A percentile compares a stretch with the other conserved stretches of the same genome.
These are phyloP conservation scores for Panus rudis DNA, from an alignment of 768 basidiomycete species.

Conservation along the genomic window DNA sequence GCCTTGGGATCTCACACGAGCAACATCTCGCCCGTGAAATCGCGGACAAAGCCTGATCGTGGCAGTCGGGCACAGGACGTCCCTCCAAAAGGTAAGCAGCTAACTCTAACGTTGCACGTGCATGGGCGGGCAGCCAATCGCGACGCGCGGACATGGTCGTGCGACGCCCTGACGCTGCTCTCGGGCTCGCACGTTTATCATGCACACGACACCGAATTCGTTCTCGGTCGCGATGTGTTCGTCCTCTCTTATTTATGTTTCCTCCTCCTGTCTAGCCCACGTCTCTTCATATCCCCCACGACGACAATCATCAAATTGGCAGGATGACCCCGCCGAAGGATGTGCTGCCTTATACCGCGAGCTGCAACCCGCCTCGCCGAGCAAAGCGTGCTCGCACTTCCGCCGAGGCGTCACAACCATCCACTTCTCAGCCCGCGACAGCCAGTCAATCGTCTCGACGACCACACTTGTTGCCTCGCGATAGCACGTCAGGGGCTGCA, in stretches of 20 bases:
- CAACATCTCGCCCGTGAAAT: no score
- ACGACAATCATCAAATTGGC: no score
- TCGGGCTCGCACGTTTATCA: conserved; percentile 13
- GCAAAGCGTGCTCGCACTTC: conserved; percentile 33
- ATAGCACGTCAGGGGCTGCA: conserved; percentile 1
- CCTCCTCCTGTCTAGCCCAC: no score
- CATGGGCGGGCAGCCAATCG: conserved; percentile 20
- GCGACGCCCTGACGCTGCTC: conserved; percentile 21
- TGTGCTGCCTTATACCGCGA: conserved; percentile 24
- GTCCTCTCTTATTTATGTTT: neutral
- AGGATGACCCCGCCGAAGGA: conserved; percentile 17
- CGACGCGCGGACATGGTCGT: conserved; percentile 17
- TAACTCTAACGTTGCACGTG: conserved; percentile 24
- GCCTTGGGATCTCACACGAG: no score
- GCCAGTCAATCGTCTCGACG: neutral
- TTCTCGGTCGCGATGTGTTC: conserved; percentile 5
- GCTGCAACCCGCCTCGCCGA: conserved; percentile 39
- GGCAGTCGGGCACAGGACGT: no score
- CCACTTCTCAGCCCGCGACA: conserved; percentile 1
- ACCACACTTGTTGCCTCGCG: conserved; percentile 16
- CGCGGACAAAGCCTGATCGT: no score
- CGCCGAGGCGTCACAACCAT: conserved; percentile 4
- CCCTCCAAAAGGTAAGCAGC: no score
- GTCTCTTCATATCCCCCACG: neutral
- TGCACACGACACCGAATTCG: conserved; percentile 18